Evolutionary conservation across 2,329 filamentous ascomycete genomes (phyloP), one percentile per base, ranked within the genome.

Genomic region (Calonectria ilicicola): DNA sequence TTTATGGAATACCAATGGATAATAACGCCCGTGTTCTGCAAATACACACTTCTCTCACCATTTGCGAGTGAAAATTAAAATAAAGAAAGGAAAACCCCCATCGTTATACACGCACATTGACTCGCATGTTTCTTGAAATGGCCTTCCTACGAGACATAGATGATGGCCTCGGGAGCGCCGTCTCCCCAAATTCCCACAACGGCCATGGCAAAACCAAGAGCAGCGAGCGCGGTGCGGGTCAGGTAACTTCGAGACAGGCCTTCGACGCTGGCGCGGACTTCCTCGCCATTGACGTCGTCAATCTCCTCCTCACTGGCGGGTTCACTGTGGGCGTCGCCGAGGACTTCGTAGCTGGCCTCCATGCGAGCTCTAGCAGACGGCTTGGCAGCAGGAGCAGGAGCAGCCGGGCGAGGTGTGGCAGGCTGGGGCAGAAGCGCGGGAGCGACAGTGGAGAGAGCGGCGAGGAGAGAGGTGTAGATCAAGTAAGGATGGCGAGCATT

Each of bases 401-500:
- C 72, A 12, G 80, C 74, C 56, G 80, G 80, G 70, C 73, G 80
- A 27, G 78, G 77, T 67, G 72, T 76, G 26, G 78, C 77, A 29
- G 80, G 80, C 44, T 78, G 78, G 17, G 89, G 87, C 19, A 88
- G 84, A 47, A 91, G 79, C 27, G 84, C 82, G 69, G 89, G 87
- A 49, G 86, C 87, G 53, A 90, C 86, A 26, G 89, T 88, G 53
- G 94, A 91, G 46, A 94, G 86, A 46, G 89, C 87, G 51, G 92
- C 90, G 70, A 95, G 89, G 29, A 95, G 85, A 3, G 92, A 92
- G 17, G 95, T 95, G 91, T 97, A 98, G 72, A 98, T 85, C 29
- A 98, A 91, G 82, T 98, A 98, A 0, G 96, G 96, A 82, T 98
- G 96, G 81, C 93, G 92, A 77, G 91, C 89, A 69, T 92, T 90